phyloP scores from a whole-genome alignment of 2,329 filamentous ascomycete species.

The Penicillium hordei region DNA sequence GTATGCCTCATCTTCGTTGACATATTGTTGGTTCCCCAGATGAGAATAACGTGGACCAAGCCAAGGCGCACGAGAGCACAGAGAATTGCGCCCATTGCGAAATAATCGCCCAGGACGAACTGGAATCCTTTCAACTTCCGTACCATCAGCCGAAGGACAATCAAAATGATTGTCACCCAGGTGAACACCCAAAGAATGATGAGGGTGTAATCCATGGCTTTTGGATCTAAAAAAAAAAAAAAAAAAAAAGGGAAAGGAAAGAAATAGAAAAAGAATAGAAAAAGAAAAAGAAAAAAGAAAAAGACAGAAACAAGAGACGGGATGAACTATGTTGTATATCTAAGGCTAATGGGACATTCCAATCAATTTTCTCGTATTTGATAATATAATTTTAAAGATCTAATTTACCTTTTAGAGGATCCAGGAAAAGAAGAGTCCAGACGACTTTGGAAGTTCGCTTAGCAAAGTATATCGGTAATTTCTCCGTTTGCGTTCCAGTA shows the following conservation, averaged over 20 bases:
- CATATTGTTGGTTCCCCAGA: constrained; percentile 42
- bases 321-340: background rate
- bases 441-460: too few species aligned
- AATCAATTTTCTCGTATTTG: background rate
- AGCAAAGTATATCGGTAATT: too few species aligned
- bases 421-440: too few species aligned
- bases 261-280: background rate
- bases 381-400: too few species aligned
- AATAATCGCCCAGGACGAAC: constrained; percentile 13
- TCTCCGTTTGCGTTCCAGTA: too few species aligned
- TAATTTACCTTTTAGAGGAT: too few species aligned
- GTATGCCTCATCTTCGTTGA: constrained; percentile 20
- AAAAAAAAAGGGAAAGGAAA: too few species aligned
- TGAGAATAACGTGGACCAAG: constrained; percentile 37
- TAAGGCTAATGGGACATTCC: background rate
- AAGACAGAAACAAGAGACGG: background rate
- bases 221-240: background rate
- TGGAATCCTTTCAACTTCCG: constrained; percentile 10
- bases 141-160: constrained; percentile 9
- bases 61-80: constrained; percentile 15
- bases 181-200: constrained; percentile 19
- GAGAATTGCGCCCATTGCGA: constrained; percentile 14
- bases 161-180: constrained; percentile 12
- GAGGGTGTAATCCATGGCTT: constrained; percentile 12
- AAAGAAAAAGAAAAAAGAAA: background rate